Conservation (phyloP, 306 rosid genomes). For the Cajanus cajan region DNA sequence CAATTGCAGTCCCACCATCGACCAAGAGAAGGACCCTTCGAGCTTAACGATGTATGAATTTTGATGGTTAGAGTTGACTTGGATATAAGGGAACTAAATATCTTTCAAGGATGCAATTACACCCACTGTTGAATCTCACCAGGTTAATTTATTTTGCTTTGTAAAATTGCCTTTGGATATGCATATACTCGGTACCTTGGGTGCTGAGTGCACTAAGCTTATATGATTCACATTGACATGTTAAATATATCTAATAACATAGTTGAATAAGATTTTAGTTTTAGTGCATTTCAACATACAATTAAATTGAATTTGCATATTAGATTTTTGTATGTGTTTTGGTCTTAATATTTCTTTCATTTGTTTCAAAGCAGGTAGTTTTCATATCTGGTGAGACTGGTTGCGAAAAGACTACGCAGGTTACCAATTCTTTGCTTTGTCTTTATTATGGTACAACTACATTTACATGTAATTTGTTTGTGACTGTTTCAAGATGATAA, state of each 20-base stretch:
- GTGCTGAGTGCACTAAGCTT: constrained; percentile 29
- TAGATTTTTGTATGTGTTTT: constrained; percentile 28
- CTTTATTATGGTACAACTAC: constrained; percentile 38
- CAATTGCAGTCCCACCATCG: too few species aligned
- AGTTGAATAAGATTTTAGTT: constrained; percentile 12
- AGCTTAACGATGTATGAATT: too few species aligned
- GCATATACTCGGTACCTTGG: constrained; percentile 10
- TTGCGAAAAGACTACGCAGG: constrained; percentile 99
- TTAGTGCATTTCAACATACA: constrained; percentile 4
- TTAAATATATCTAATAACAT: constrained; percentile 11
- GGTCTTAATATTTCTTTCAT: constrained; percentile 34
- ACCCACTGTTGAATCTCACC: constrained; percentile 75
- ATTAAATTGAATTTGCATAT: constrained; percentile 6
- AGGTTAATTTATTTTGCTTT: constrained; percentile 51
- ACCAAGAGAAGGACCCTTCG: too few species aligned
- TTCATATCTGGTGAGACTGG: constrained; percentile 95
- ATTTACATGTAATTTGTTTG: constrained; percentile 30
- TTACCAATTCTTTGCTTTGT: constrained; percentile 53
- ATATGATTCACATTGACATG: constrained; percentile 21
- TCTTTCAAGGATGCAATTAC: constrained; percentile 72
- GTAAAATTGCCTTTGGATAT: constrained; percentile 8
- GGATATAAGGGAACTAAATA: neutral
- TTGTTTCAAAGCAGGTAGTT: constrained; percentile 69
- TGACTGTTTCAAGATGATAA: constrained; percentile 20
- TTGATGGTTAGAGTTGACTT: constrained; percentile 27